A percentile compares a stretch with the other conserved stretches of the same genome.
phyloP scores from a whole-genome alignment of 805 yeast genomes.

The Nakazawaea ambrosiae region DNA sequence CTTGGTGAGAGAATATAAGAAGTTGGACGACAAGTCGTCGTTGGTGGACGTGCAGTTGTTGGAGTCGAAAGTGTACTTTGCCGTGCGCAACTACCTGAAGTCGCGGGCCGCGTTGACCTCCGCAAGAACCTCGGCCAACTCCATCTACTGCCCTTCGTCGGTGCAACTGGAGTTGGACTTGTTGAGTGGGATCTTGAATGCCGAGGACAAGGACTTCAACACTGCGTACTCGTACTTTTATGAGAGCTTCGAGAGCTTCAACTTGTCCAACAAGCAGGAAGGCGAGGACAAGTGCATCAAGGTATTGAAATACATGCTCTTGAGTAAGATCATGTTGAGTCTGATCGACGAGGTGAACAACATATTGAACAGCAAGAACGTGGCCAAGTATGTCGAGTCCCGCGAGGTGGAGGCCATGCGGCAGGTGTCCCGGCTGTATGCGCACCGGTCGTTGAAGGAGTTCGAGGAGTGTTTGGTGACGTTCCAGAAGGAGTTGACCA shows the following conservation, averaged over 20 bases:
- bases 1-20: conserved; percentile 79
- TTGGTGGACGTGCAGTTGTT: conserved; percentile 91
- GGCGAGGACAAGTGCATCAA: conserved; percentile 56
- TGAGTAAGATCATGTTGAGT: conserved; percentile 90
- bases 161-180: conserved; percentile 91
- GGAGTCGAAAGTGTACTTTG: conserved; percentile 86
- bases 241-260: conserved; percentile 90
- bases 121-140: conserved; percentile 95
- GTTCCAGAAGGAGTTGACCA: conserved; percentile 68
- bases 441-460: conserved; percentile 83
- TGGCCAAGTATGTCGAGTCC: conserved; percentile 37
- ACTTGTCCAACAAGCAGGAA: conserved; percentile 33
- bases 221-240: conserved; percentile 94
- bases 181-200: conserved; percentile 92
- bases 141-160: conserved; percentile 91
- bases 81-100: conserved; percentile 84
- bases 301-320: conserved; percentile 85
- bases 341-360: conserved; percentile 78
- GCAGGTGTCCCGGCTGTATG: conserved; percentile 83
- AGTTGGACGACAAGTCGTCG: conserved; percentile 91
- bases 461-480: conserved; percentile 76
- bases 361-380: conserved; percentile 65
- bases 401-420: conserved; percentile 93
- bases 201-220: conserved; percentile 94
- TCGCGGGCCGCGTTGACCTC: conserved; percentile 88